Evolutionary conservation across 202 grass and related monocot genomes (phyloP).

Genomic region (Eragrostis tef): DNA sequence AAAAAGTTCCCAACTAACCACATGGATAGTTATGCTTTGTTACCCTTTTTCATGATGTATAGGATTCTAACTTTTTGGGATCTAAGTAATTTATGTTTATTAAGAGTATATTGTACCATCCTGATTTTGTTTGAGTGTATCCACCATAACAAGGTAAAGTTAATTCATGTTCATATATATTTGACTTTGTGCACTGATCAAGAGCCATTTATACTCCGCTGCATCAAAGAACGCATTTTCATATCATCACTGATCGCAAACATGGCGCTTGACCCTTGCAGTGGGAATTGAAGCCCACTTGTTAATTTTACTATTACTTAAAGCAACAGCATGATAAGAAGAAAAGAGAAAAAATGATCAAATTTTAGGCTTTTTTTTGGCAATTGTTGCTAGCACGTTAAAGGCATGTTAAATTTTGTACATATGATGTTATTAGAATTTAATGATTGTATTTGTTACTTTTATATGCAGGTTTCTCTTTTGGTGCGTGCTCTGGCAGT

Average conservation of each 20-base stretch:
- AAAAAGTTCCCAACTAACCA: not conserved
- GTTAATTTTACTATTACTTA: not conserved
- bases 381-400: not conserved
- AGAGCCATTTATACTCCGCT: not conserved
- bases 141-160: not conserved
- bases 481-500: not conserved
- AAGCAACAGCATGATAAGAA: not conserved
- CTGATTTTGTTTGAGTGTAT: not conserved
- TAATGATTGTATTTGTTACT: not conserved
- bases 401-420: not conserved
- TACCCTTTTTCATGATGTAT: not conserved
- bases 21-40: not conserved
- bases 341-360: not conserved
- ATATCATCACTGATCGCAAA: not conserved
- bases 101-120: not conserved
- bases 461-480: not conserved
- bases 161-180: not conserved
- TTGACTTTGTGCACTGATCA: not conserved
- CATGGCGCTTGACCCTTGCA: not conserved
- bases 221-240: not conserved
- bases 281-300: not conserved
- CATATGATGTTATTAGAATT: not conserved
- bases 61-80: not conserved
- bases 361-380: not conserved
- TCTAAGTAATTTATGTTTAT: not conserved